phyloP scores from a whole-genome alignment of 1,139 yeast genomes.

The Cylindricascospora bacillispora region DNA sequence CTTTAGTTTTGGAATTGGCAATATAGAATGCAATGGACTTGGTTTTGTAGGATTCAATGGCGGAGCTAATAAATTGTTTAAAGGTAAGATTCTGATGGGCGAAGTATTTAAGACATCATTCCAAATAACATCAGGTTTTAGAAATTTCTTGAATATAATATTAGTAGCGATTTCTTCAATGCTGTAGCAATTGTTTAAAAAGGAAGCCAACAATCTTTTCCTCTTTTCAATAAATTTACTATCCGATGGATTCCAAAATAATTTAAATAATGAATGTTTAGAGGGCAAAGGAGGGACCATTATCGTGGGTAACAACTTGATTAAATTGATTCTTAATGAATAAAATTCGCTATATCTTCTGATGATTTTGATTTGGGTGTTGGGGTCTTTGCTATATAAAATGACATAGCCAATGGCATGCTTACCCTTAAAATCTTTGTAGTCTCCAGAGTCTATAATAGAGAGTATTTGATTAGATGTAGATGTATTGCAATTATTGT shows the following conservation, averaged over 20 bases:
- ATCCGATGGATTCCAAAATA: slow-evolving; percentile 37
- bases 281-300: slow-evolving; percentile 93
- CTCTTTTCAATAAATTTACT: slow-evolving; percentile 43
- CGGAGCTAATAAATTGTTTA: slow-evolving; percentile 42
- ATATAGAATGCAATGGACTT: slow-evolving; percentile 46
- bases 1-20: slow-evolving; percentile 36
- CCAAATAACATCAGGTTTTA: slow-evolving; percentile 83
- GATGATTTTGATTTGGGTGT: slow-evolving; percentile 28
- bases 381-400: slow-evolving; percentile 37
- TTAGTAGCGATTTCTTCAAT: slow-evolving; percentile 40
- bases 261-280: slow-evolving; percentile 46
- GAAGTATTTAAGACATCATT: slow-evolving; percentile 41
- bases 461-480: neutral
- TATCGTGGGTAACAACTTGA: slow-evolving; percentile 68
- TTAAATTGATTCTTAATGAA: slow-evolving; percentile 55
- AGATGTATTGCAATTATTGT: slow-evolving; percentile 2
- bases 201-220: slow-evolving; percentile 63
- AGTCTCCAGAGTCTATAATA: slow-evolving; percentile 24
- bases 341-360: slow-evolving; percentile 90
- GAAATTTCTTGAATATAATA: slow-evolving; percentile 58
- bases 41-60: slow-evolving; percentile 43
- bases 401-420: slow-evolving; percentile 79
- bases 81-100: slow-evolving; percentile 42
- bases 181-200: slow-evolving; percentile 61
- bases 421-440: slow-evolving; percentile 34